Conservation (phyloP, 345 rosid genomes). For the Mercurialis annua region DNA sequence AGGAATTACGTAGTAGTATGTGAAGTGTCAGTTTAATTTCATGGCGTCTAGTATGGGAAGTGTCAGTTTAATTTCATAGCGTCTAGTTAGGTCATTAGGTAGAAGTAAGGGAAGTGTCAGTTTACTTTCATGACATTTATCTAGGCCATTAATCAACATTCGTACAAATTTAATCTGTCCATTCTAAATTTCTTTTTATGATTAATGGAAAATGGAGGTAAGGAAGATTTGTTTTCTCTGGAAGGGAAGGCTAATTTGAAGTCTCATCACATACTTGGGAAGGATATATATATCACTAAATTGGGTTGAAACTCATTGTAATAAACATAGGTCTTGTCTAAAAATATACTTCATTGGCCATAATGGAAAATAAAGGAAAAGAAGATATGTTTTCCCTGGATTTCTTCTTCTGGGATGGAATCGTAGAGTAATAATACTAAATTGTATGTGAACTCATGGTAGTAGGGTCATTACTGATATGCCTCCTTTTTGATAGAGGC, state of each 20-base stretch:
- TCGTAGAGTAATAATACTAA: too few species aligned
- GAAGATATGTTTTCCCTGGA: too few species aligned
- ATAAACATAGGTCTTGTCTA: background rate
- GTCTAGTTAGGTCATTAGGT: too few species aligned
- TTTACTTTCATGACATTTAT: background rate
- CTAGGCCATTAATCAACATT: background rate
- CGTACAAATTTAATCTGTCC: background rate
- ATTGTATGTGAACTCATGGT: too few species aligned
- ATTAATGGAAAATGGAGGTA: background rate
- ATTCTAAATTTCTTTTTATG: background rate
- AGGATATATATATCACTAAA: background rate
- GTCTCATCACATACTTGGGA: background rate
- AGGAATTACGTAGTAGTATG: too few species aligned
- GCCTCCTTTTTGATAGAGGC: background rate
- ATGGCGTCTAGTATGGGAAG: background rate
- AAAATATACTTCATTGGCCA: too few species aligned
- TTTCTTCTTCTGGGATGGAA: too few species aligned
- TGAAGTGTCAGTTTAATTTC: background rate
- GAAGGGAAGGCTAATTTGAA: background rate
- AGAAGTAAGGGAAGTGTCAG: too few species aligned
- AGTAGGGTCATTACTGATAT: too few species aligned
- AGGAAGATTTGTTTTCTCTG: background rate
- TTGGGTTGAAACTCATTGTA: background rate
- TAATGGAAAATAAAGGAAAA: too few species aligned
- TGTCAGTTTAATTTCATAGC: background rate